Base-by-base conservation (phyloP, 306 rosid species). In the Prinsepia uniflora region DNA sequence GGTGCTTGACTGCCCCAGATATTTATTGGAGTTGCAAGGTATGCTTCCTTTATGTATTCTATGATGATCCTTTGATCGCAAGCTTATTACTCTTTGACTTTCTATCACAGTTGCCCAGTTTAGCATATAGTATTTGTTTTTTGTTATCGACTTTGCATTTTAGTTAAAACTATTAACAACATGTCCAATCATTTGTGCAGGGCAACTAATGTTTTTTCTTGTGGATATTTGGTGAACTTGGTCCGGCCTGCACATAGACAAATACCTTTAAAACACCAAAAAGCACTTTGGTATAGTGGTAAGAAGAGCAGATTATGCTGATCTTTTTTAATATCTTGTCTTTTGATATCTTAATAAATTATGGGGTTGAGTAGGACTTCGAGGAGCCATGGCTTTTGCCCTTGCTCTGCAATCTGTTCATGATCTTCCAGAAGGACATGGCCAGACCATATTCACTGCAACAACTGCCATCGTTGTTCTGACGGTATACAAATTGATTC, bases 361-460 rank as follows among this genome's bases (percentile, higher is more conserved):
- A n/a, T 73, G 79, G 72, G 65, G 49, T 57, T 74, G 71, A 70
- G 39, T 70, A 94, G 99, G 99, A 71, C 99, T 94, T 75, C 89
- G 99, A 76, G 99, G 99, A 70, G 99, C 99, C 67, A 94, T 94
- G 99, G 99, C 99, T 22, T 94, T 94, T 87, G 99, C 99, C 47
- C 92, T 94, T 60, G 97, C 99, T 72, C 78, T 94, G 83, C 99
- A 94, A 86, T 91, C 99, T 60, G 78, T 91, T 83, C 99, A 94
- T 57, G 97, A 94, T 81, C 99, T 94, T 85, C 99, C 97, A 63
- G 96, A 94, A 59, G 99, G 99, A 75, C 99, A 94, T 49, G 99
- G 99, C 34, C 99, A 94, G 89, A 94, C 97, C 40, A 89, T 94
- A 74, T 89, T 94, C 84, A 89, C 99, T 17, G 99, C 99, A 72